These are phyloP conservation scores for Kwoniella dejecticola DNA, from an alignment of 768 basidiomycete species.

Conservation along the genomic window DNA sequence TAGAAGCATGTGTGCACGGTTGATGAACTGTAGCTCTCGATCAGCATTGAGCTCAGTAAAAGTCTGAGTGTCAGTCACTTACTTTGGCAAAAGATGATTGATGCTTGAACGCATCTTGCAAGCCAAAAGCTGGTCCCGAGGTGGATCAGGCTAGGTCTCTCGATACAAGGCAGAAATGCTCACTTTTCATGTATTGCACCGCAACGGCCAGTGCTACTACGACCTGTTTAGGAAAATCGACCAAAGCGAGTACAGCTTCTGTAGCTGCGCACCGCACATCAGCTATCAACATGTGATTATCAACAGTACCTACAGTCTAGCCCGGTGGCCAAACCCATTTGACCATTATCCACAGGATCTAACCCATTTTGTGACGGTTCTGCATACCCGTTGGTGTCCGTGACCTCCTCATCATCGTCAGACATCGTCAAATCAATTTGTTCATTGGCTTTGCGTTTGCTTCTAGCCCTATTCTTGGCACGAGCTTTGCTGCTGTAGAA, in stretches of 20 bases:
- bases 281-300: too few species aligned
- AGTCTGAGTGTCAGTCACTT: background rate
- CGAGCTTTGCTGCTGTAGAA: conserved; percentile 30
- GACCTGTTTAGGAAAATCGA: conserved; percentile 52
- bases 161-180: conserved; percentile 38
- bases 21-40: conserved; percentile 62
- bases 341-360: conserved; percentile 5
- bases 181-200: conserved; percentile 52
- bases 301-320: conserved; percentile 26
- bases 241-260: conserved; percentile 40
- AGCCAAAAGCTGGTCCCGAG: conserved; percentile 61
- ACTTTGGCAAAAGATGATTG: conserved; percentile 69
- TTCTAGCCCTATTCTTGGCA: conserved; percentile 4
- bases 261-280: conserved; percentile 28
- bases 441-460: background rate
- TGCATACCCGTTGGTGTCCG: background rate
- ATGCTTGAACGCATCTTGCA: conserved; percentile 76
- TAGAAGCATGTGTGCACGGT: conserved; percentile 79
- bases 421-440: conserved; percentile 21
- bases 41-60: background rate
- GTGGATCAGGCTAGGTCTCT: conserved; percentile 54
- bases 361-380: background rate
- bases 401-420: conserved; percentile 8
- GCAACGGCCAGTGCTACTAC: conserved; percentile 45
- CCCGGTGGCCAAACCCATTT: conserved; percentile 35